Conservation (phyloP, 805 yeast species). For the Monosporozyma servazzii region DNA sequence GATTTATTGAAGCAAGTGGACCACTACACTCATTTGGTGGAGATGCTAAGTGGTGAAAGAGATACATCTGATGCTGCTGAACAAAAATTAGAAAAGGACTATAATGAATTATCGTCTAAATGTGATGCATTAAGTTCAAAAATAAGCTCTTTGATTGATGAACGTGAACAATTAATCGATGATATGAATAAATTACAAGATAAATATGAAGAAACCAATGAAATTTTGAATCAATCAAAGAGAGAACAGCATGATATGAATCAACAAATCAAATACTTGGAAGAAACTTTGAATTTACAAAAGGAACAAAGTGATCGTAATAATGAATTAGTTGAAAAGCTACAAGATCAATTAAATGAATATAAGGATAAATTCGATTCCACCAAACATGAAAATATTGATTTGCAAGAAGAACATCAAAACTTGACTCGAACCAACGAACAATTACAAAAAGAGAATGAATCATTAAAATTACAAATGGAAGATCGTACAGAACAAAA, state of each 20-base stretch:
- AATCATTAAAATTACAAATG: conserved; percentile 39
- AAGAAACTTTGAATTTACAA: conserved; percentile 26
- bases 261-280: conserved; percentile 17
- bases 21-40: conserved; percentile 34
- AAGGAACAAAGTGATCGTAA: conserved; percentile 26
- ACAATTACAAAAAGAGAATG: conserved; percentile 39
- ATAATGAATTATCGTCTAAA: conserved; percentile 42
- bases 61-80: conserved; percentile 35
- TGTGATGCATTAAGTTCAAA: conserved; percentile 47
- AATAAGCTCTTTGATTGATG: conserved; percentile 50
- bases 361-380: conserved; percentile 31
- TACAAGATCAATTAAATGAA: conserved; percentile 24
- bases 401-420: conserved; percentile 58
- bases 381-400: conserved; percentile 45
- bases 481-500: conserved; percentile 44
- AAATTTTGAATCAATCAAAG: conserved; percentile 11
- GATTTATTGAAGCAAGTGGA: conserved; percentile 36
- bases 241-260: conserved; percentile 18
- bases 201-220: conserved; percentile 4
- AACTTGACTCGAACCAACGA: conserved; percentile 47
- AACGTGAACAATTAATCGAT: conserved; percentile 50
- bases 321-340: conserved; percentile 31
- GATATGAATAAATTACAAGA: conserved; percentile 41
- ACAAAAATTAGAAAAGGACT: conserved; percentile 38
- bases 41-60: conserved; percentile 36